Conservation (phyloP, 1,284 basidiomycete species). For the Malassezia vespertilionis region DNA sequence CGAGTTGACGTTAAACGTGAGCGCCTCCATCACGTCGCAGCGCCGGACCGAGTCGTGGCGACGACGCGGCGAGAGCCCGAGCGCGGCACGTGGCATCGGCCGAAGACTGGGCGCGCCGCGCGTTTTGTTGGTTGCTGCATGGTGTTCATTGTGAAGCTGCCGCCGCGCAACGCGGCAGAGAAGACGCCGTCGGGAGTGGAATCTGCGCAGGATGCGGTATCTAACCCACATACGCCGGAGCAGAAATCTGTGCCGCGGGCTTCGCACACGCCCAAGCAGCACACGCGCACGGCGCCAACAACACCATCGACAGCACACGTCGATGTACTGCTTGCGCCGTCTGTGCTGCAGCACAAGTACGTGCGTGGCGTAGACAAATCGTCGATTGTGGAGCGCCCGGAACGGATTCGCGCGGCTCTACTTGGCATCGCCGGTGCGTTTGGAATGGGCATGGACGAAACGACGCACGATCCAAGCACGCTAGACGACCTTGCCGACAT, state of each 20-base stretch:
- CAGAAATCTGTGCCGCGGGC: too few species aligned
- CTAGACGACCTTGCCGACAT: slow-evolving; percentile 22
- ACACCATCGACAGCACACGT: slow-evolving; percentile 15
- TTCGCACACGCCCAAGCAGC: too few species aligned
- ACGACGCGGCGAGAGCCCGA: background rate
- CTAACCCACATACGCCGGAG: too few species aligned
- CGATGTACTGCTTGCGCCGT: slow-evolving; percentile 36
- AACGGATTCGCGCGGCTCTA: slow-evolving; percentile 37
- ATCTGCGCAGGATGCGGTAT: background rate
- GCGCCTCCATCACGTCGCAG: slow-evolving; percentile 31
- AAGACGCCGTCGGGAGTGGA: background rate
- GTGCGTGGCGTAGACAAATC: slow-evolving; percentile 39
- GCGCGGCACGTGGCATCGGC: slow-evolving; percentile 14
- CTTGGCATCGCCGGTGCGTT: slow-evolving; percentile 32
- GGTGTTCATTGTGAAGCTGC: slow-evolving; percentile 42
- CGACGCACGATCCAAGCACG: background rate
- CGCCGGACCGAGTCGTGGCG: background rate
- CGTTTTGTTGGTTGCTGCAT: slow-evolving; percentile 10
- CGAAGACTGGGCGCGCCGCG: slow-evolving; percentile 13
- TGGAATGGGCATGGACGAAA: slow-evolving; percentile 13
- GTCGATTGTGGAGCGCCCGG: slow-evolving; percentile 42
- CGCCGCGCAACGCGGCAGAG: slow-evolving; percentile 13
- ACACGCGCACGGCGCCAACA: background rate
- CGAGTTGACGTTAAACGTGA: slow-evolving; percentile 42
- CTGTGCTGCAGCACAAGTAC: slow-evolving; percentile 38